Base-by-base conservation (phyloP, 2,329 filamentous ascomycete species). In the Blastomyces gilchristii region DNA sequence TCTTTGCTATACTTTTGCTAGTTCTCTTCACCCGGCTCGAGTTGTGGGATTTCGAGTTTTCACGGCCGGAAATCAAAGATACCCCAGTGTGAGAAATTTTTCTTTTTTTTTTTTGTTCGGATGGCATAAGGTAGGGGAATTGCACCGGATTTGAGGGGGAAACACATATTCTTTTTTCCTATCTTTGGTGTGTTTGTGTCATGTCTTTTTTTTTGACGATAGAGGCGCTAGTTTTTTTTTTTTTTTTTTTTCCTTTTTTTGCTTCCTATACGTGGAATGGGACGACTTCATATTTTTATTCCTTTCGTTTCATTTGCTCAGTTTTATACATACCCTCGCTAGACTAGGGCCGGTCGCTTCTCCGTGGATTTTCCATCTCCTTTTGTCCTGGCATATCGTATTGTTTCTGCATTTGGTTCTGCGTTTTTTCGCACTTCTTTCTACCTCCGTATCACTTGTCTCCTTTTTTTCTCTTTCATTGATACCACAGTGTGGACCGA, bases 281-380 rank as follows among this genome's bases (percentile, higher is more conserved):
- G 22, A 39, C 43, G 57, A 25, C 43, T 59, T 59, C 57, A 59
- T 47, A 47, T 49, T 41, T 43, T 43, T 43, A 14, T 43, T 43
- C 41, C 41, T 22, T 18, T 43, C 16, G 3, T 43, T 43, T 18
- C 41, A 18, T 34, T 12, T 34, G n/a, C 12, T n/a, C 57, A 59
- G 31, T 7, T 59, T 43, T 43, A 43, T 57, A 49, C 58, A 60
- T 63, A 52, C 60, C 63, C 63, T 66, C 65, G 65, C 52, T 66
- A 66, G 65, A 65, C 60, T 50, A 60, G 62, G 65, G 63, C 59
- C 60, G 28, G 28, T 65, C 62, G 60, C 61, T 62, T 58, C 45
- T 39, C 45, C 18, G 28, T 18, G 28, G 22, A 52, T 52, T 52
- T 31, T 37, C 57, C 28, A 8, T 58, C 64, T 54, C 47, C 22